Evolutionary conservation across 768 basidiomycete genomes (phyloP).

Genomic region (Suillus sp.): DNA sequence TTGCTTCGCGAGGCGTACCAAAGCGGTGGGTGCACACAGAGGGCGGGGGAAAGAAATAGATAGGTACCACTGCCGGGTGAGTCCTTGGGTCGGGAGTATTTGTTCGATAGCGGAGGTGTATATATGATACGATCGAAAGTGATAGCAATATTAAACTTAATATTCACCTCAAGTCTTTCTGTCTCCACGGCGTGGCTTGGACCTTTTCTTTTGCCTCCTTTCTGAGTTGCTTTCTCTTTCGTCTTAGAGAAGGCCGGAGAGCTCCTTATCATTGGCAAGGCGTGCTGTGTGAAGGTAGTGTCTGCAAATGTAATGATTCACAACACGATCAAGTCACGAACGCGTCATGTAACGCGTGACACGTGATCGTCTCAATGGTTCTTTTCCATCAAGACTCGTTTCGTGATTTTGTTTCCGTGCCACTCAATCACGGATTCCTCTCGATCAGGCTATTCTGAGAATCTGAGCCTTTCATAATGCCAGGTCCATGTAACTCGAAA

Average conservation of each 20-base stretch:
- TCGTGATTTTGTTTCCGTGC: not conserved
- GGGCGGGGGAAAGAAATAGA: constrained; percentile 49
- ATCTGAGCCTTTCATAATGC: constrained; percentile 43
- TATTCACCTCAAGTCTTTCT: not conserved
- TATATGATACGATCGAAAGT: not conserved
- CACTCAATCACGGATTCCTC: not conserved
- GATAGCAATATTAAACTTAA: not conserved
- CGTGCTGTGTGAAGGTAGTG: not conserved
- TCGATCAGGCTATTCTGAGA: not conserved
- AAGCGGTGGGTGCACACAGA: constrained; percentile 74
- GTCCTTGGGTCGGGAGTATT: not conserved
- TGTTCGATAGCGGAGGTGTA: constrained; percentile 11
- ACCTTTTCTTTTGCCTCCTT: not conserved
- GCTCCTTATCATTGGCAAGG: not conserved
- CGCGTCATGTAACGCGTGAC: constrained; percentile 37
- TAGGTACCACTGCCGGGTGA: no score
- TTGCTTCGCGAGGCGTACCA: constrained; percentile 72
- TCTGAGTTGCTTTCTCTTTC: not conserved
- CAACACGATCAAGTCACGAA: no score
- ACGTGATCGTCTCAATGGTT: constrained; percentile 11
- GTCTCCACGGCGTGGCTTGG: not conserved
- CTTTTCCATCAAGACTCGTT: not conserved
- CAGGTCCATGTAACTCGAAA: constrained; percentile 59
- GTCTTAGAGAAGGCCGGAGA: not conserved
- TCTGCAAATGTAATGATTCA: not conserved